Percentiles rank a stretch among this genome's conserved stretches.
Conservation (phyloP, 2,329 filamentous ascomycete genomes). For the Colletotrichum cuscutae region DNA sequence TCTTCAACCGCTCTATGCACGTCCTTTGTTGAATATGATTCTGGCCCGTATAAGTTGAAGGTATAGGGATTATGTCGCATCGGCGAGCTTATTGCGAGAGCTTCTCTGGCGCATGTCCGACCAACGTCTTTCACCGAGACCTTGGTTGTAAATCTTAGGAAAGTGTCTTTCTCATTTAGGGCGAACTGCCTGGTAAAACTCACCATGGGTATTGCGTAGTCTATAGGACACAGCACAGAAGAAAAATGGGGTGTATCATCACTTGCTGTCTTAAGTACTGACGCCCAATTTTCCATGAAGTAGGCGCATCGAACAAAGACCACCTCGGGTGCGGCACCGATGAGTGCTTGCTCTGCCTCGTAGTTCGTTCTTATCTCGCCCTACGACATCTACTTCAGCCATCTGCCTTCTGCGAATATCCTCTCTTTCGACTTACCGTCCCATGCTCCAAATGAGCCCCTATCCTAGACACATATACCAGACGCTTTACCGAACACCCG, state of each 20-base stretch:
- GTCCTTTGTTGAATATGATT: slow-evolving; percentile 42
- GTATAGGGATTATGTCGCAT: slow-evolving; percentile 26
- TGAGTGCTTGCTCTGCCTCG: slow-evolving; percentile 38
- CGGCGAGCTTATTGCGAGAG: slow-evolving; percentile 33
- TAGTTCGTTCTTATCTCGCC: slow-evolving; percentile 41
- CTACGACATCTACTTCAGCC: slow-evolving; percentile 29
- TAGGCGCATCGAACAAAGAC: slow-evolving; percentile 38
- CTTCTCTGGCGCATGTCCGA: slow-evolving; percentile 38
- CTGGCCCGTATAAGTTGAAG: slow-evolving; percentile 43
- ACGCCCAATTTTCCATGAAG: slow-evolving; percentile 37
- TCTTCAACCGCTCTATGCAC: slow-evolving; percentile 42
- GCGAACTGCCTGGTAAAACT: neutral
- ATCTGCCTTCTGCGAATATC: neutral
- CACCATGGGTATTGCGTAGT: slow-evolving; percentile 47
- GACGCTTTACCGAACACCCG: neutral
- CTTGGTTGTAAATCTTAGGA: slow-evolving; percentile 32
- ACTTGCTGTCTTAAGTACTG: slow-evolving; percentile 32
- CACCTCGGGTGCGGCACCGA: slow-evolving; percentile 37
- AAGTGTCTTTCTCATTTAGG: too few species aligned
- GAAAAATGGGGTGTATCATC: slow-evolving; percentile 39
- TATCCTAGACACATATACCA: slow-evolving; percentile 38
- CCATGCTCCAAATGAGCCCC: slow-evolving; percentile 43
- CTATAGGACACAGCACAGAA: slow-evolving; percentile 40
- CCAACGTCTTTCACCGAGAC: slow-evolving; percentile 44
- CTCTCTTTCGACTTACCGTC: slow-evolving; percentile 39